Base-by-base conservation (phyloP, 2,329 filamentous ascomycete genomes). In the Colletotrichum sansevieriae region DNA sequence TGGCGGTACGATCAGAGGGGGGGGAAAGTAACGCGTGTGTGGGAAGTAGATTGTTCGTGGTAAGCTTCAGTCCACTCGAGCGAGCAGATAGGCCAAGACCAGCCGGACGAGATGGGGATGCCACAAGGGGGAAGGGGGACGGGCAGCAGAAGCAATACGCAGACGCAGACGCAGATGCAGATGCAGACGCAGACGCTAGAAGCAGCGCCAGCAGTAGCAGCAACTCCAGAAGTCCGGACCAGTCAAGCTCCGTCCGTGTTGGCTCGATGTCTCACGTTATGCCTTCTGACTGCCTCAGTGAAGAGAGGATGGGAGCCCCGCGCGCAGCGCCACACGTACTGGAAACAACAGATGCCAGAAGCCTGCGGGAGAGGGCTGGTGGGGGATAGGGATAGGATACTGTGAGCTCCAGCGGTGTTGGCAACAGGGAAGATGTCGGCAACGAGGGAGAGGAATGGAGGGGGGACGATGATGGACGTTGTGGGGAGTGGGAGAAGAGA, bases 381-480 rank as follows among this genome's bases (percentile, higher is more conserved):
- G 57, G 47, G 18, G 18, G 18, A 18, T 18, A 18, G 10, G 58
- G 49, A 13, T 29, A 56, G 43, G 25, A n/a, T 52, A 15, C 49
- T 52, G 56, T 37, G 39, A 15, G 37, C 9, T 25, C 11, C 18
- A 12, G 44, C 7, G 62, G 43, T 60, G 43, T 65, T 51, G 49
- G 51, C 47, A 47, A 68, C 65, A 65, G 65, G 65, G 65, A 68
- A 68, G 62, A 65, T 68, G 65, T 68, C 55, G 65, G 51, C 65
- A 68, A 46, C 41, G 29, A 60, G 44, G 65, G 39, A 43, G 65
- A 7, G 62, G 62, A 11, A 46, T 55, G 55, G 55, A 49, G 62
- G 63, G 47, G 54, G 33, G 59, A 37, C 20, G 59, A 54, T 20
- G 37, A 62, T 62, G 35, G 15, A 37, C 20, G 18, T 9, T 35